Evolutionary conservation across 257 asterid genomes (phyloP), one percentile per base, ranked within the genome.

Genomic region (Osmanthus fragrans): DNA sequence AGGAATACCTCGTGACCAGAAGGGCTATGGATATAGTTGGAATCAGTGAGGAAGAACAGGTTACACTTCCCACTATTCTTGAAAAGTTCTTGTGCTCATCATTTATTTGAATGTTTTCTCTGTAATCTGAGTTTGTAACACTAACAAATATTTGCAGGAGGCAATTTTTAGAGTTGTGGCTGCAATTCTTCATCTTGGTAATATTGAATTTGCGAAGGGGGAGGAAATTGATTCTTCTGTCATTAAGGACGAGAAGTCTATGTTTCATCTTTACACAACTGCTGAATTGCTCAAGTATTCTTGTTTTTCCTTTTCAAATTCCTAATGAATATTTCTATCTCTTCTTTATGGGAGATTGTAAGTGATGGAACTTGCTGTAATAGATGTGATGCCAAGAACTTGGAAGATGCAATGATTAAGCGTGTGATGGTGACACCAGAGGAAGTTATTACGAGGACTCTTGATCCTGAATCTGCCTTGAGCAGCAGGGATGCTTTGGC

Each of bases 11-110:
- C 66, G 96, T 94, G n/a, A 93, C 98, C 76, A 87, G 94, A 89
- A 88, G 98, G 90, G 99, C 99, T 78, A 96, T 96, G 99, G 99
- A 96, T 88, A 89, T 93, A 76, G 99, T 96, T 81, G 99, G 99
- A 86, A 96, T 96, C 81, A 85, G 97, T 73, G 98, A 88, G 83
- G 97, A 93, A 79, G 99, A 96, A 80, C 99, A 93, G 97, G 98
- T 96, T 72, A 73, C 82, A 69, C 23, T 76, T 58, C 82, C 84
- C 81, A 77, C 58, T n/a, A 18, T 63, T 56, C 80, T 54, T 71
- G 33, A 49, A 73, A 58, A 56, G 32, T 54, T 66, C 21, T 82
- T 81, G 4, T 74, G 68, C 70, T 45, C 63, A 36, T 76, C 47
- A 67, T 47, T 73, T 82, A 37, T 78, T 77, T 75, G 27, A 69